phyloP scores from a whole-genome alignment of 129 eudicot species.

The Flaveria trinervia region DNA sequence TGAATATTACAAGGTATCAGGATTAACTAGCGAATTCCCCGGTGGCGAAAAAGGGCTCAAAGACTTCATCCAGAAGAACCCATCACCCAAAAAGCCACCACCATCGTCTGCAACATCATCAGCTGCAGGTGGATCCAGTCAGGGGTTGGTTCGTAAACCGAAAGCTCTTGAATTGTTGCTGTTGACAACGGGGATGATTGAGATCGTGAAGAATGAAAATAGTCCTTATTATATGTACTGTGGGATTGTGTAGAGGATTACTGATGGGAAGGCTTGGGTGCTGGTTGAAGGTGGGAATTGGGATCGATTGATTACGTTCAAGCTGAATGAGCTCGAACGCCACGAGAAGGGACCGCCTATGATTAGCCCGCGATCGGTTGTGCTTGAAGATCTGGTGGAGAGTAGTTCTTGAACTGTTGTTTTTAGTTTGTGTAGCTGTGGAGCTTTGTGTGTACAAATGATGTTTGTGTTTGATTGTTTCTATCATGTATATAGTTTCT shows the following conservation, averaged over 20 bases:
- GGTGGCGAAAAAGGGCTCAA: conserved; percentile 86
- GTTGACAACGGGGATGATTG: conserved; percentile 92
- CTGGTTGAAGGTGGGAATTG: conserved; percentile 95
- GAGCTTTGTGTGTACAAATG: conserved; percentile 27
- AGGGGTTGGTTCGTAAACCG: conserved; percentile 57
- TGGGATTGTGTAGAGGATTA: conserved; percentile 96
- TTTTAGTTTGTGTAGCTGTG: neutral
- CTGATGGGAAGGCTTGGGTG: conserved; percentile 94
- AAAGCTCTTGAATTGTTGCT: conserved; percentile 76
- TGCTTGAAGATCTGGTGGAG: conserved; percentile 55
- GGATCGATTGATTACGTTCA: conserved; percentile 70
- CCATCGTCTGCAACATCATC: conserved; percentile 20
- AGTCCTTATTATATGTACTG: conserved; percentile 80
- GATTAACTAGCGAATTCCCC: conserved; percentile 92
- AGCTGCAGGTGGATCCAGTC: conserved; percentile 26
- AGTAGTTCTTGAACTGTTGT: conserved; percentile 26
- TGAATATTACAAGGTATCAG: conserved; percentile 29
- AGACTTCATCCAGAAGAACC: conserved; percentile 70
- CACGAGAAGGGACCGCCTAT: conserved; percentile 90
- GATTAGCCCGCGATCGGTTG: conserved; percentile 72
- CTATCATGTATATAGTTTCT: conserved; percentile 27
- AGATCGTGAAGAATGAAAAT: conserved; percentile 74
- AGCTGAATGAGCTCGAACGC: conserved; percentile 78
- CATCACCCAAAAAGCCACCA: conserved; percentile 66
- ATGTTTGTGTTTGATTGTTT: conserved; percentile 20